Percentiles rank a stretch among this genome's conserved stretches.
phyloP scores from a whole-genome alignment of 768 basidiomycete species.

The Podaxis sp. region DNA sequence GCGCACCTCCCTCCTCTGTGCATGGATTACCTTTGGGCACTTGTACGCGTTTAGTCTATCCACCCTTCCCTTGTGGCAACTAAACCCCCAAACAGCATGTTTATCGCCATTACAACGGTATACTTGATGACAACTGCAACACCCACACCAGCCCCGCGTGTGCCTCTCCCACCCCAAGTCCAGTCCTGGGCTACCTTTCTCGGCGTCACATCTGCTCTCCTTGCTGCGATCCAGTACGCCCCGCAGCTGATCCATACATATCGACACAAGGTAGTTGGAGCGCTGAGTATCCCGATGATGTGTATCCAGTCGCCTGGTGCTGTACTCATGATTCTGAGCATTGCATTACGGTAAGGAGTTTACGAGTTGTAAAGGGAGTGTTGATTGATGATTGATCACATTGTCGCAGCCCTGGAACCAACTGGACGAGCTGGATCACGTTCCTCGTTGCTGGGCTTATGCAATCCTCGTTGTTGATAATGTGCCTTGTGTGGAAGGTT shows the following conservation, averaged over 20 bases:
- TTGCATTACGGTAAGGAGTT: slow-evolving; percentile 55
- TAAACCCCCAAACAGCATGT: slow-evolving; percentile 30
- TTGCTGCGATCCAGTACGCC: slow-evolving; percentile 82
- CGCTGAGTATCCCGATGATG: slow-evolving; percentile 95
- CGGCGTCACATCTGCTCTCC: slow-evolving; percentile 72
- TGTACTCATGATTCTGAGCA: slow-evolving; percentile 79
- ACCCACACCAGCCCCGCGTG: slow-evolving; percentile 26
- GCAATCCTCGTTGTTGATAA: slow-evolving; percentile 74
- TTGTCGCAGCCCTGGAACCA: slow-evolving; percentile 59
- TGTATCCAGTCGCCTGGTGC: slow-evolving; percentile 89
- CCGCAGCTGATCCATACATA: slow-evolving; percentile 87
- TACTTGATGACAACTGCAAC: slow-evolving; percentile 47
- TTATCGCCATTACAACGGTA: slow-evolving; percentile 58
- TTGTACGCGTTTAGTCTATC: slow-evolving; percentile 49
- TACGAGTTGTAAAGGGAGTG: neutral
- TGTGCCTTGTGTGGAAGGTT: slow-evolving; percentile 85
- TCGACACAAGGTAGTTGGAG: slow-evolving; percentile 76
- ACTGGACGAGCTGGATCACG: slow-evolving; percentile 89
- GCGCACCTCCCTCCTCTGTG: slow-evolving; percentile 71
- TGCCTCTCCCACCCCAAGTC: slow-evolving; percentile 28
- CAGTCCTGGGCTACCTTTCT: slow-evolving; percentile 79
- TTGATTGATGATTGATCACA: neutral
- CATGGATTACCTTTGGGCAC: slow-evolving; percentile 68
- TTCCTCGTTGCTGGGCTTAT: slow-evolving; percentile 80
- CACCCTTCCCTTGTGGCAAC: neutral